Conservation (phyloP, 2,329 filamentous ascomycete species). For the Bisporella sp. region DNA sequence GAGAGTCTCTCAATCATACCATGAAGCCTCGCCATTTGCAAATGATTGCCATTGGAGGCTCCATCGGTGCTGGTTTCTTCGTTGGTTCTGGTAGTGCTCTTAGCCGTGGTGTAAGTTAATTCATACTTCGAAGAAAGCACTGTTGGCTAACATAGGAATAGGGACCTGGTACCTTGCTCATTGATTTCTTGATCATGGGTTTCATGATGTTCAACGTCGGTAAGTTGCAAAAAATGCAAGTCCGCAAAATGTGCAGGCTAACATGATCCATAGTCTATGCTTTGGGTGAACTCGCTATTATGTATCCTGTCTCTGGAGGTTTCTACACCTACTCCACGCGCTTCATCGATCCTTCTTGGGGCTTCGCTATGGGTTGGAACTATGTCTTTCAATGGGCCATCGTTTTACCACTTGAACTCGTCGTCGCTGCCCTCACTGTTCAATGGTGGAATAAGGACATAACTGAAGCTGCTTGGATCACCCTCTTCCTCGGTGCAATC, state of each 20-base stretch:
- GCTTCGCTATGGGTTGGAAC: constrained; percentile 90
- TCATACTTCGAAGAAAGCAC: too few species aligned
- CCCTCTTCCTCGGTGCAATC: constrained; percentile 70
- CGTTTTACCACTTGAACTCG: constrained; percentile 75
- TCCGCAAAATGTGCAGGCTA: background rate
- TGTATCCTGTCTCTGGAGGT: constrained; percentile 83
- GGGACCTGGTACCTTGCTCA: constrained; percentile 68
- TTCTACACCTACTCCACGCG: constrained; percentile 87
- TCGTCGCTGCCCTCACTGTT: constrained; percentile 76
- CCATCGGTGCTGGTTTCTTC: constrained; percentile 64
- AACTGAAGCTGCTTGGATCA: constrained; percentile 64
- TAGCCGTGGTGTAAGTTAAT: constrained; percentile 42
- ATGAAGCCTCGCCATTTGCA: background rate
- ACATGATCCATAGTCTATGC: constrained; percentile 70
- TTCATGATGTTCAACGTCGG: constrained; percentile 63
- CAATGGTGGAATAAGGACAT: constrained; percentile 62
- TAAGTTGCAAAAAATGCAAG: background rate
- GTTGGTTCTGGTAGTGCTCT: constrained; percentile 72
- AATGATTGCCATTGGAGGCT: constrained; percentile 41
- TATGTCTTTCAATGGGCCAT: constrained; percentile 85
- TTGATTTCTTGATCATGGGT: constrained; percentile 72
- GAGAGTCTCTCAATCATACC: background rate
- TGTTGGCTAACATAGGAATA: background rate
- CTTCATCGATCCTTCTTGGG: constrained; percentile 92
- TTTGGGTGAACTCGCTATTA: constrained; percentile 80